Evolutionary conservation across 345 rosid genomes (phyloP).

Genomic region (Aurinia saxatilis): DNA sequence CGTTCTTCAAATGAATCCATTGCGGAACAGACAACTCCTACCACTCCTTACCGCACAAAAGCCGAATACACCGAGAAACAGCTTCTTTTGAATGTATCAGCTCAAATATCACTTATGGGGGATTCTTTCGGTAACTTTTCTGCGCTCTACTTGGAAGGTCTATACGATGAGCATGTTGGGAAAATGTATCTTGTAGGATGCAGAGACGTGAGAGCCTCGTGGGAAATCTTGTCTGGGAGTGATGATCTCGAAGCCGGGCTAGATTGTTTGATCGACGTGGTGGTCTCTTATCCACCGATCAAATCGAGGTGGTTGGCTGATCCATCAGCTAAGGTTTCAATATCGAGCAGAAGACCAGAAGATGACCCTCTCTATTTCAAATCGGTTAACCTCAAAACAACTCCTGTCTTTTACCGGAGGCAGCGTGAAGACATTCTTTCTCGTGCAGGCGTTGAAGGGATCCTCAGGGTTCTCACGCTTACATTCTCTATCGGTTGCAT

Average conservation of each 20-base stretch:
- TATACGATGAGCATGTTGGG: constrained; percentile 66
- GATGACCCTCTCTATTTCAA: constrained; percentile 72
- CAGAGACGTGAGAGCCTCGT: constrained; percentile 79
- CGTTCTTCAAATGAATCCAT: constrained; percentile 28
- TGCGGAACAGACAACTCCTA: constrained; percentile 20
- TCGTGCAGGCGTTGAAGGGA: constrained; percentile 66
- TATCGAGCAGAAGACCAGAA: constrained; percentile 55
- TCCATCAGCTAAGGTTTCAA: constrained; percentile 64
- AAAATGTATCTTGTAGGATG: constrained; percentile 84
- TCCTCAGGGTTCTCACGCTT: constrained; percentile 60
- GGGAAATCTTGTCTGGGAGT: constrained; percentile 61
- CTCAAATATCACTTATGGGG: constrained; percentile 48
- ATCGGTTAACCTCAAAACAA: constrained; percentile 47
- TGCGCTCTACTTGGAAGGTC: constrained; percentile 65
- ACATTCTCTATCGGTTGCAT: constrained; percentile 67
- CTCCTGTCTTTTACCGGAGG: constrained; percentile 61
- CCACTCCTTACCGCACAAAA: constrained; percentile 37
- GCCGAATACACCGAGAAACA: constrained; percentile 67
- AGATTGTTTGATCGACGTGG: constrained; percentile 60
- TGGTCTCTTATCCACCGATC: constrained; percentile 76
- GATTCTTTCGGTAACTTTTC: constrained; percentile 51
- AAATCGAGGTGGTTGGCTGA: constrained; percentile 68
- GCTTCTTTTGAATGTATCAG: constrained; percentile 75
- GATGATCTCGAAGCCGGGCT: constrained; percentile 81
- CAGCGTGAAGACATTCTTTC: constrained; percentile 84